Evolutionary conservation across 2,329 filamentous ascomycete species (phyloP).

Genomic region (Aspergillus udagawae): DNA sequence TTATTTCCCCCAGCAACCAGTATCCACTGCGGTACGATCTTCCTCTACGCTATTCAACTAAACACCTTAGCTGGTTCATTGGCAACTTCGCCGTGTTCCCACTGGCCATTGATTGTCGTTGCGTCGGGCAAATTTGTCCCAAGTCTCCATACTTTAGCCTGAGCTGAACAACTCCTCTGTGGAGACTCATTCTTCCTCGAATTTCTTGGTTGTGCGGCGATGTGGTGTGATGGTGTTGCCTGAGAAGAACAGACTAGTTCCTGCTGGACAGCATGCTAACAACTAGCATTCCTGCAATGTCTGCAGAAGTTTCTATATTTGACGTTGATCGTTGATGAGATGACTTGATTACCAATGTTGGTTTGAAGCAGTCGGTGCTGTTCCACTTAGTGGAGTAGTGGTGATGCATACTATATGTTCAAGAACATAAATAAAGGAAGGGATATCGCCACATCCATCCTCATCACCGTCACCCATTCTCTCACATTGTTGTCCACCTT

Average conservation of each 20-base stretch:
- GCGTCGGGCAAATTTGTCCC: too few relatives aligned
- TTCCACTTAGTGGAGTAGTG: not conserved
- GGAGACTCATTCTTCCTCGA: not conserved
- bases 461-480: not conserved
- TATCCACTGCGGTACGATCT: not conserved
- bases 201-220: not conserved
- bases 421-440: not conserved
- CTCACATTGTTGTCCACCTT: not conserved
- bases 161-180: not conserved
- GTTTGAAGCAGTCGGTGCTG: not conserved
- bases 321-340: not conserved
- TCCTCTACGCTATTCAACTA: not conserved
- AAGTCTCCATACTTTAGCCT: not conserved
- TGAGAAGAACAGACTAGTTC: not conserved
- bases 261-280: not conserved
- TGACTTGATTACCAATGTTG: not conserved
- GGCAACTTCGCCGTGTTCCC: not conserved
- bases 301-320: not conserved
- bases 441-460: not conserved
- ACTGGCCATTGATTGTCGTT: not conserved
- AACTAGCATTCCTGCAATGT: not conserved
- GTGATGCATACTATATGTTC: not conserved
- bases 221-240: too few relatives aligned
- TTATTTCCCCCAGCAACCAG: not conserved
- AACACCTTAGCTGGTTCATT: not conserved